Conservation (phyloP, 2,329 filamentous ascomycete species). For the Diaporthe aspalathi region DNA sequence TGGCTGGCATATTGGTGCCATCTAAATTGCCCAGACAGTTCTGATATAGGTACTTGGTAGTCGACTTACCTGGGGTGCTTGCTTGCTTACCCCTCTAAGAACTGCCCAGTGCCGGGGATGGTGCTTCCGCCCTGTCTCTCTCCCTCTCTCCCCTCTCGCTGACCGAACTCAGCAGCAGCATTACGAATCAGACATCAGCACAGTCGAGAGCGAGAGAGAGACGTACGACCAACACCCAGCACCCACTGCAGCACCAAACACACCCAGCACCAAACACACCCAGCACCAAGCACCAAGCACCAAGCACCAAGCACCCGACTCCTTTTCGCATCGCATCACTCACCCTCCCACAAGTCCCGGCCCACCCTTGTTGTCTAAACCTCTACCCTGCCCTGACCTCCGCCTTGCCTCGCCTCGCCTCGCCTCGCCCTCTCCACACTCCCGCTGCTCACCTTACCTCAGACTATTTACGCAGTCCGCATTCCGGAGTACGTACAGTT, state of each 20-base stretch:
- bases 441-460: conserved; percentile 9
- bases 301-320: conserved; percentile 7
- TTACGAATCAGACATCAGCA: conserved; percentile 27
- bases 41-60: too few relatives aligned
- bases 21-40: too few relatives aligned
- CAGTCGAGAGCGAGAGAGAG: too few relatives aligned
- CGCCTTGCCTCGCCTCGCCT: background rate
- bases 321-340: conserved; percentile 17
- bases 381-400: background rate
- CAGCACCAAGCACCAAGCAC: background rate
- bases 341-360: background rate
- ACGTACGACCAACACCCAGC: too few relatives aligned
- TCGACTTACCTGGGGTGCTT: too few relatives aligned
- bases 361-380: background rate
- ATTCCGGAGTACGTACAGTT: background rate
- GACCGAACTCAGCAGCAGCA: conserved; percentile 22
- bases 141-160: conserved; percentile 15
- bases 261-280: too few relatives aligned
- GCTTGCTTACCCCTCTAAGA: background rate
- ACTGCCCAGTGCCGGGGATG: background rate
- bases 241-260: too few relatives aligned
- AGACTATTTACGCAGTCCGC: conserved; percentile 18
- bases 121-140: background rate
- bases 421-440: conserved; percentile 6
- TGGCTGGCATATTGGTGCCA: background rate